phyloP scores from a whole-genome alignment of 176 grass and related monocot species.

The Hordeum marinum region DNA sequence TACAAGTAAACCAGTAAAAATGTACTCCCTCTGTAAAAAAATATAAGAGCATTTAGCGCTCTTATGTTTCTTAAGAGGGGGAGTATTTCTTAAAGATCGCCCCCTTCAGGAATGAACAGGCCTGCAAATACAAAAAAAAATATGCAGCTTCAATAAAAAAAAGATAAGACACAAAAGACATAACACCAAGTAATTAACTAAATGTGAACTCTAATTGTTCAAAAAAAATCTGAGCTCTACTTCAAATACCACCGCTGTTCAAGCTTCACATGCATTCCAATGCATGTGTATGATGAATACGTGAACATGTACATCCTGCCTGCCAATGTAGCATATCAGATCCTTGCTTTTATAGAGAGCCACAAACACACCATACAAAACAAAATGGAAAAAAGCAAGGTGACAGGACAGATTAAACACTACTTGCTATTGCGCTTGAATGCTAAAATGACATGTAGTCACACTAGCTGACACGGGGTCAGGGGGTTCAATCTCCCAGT shows the following conservation, averaged over 20 bases:
- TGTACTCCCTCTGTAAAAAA: too few relatives aligned
- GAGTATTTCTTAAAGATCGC: neutral
- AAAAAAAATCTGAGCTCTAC: constrained; percentile 5
- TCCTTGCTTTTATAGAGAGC: constrained; percentile 9
- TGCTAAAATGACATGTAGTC: neutral
- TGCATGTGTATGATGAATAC: neutral
- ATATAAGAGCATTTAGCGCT: too few relatives aligned
- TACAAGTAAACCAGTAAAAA: neutral
- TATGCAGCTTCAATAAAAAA: constrained; percentile 25
- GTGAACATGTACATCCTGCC: constrained; percentile 26
- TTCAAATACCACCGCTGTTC: constrained; percentile 34
- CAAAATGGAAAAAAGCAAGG: neutral
- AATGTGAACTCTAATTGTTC: neutral
- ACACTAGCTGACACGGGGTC: neutral
- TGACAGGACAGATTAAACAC: neutral
- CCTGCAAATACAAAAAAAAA: neutral
- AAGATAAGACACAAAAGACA: neutral
- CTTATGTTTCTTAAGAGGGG: too few relatives aligned
- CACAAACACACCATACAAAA: neutral
- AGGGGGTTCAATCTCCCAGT: too few relatives aligned
- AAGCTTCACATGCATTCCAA: constrained; percentile 11
- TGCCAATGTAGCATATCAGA: constrained; percentile 42
- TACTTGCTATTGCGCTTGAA: neutral
- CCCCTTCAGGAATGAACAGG: neutral
- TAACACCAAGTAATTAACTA: neutral